Base-by-base conservation (phyloP, 164 flowering plant species). In the Hamamelis virginiana region DNA sequence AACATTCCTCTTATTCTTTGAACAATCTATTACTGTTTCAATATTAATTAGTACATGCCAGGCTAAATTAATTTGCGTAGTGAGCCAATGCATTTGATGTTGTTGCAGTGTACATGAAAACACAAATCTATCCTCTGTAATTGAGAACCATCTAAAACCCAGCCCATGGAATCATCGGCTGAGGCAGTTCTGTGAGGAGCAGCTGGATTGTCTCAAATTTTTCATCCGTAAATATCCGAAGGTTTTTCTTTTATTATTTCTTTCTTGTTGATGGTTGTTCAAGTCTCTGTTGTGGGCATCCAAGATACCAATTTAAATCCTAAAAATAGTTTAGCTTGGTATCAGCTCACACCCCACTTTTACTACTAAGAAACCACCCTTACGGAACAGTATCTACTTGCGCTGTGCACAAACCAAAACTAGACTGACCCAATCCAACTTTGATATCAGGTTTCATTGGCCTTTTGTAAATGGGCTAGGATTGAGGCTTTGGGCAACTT, bases 101-200 rank as follows among this genome's bases (percentile, higher is more conserved):
- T 69, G 28, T 70, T 77, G 65, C 90, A 94, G 97, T 59, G 81
- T 92, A 10, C 72, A 78, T 64, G 97, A 92, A 75, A 81, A 83
- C 53, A 59, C 57, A 21, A 84, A 43, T 45, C 77, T 95, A 28
- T 65, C 58, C 65, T 72, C 92, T 47, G 76, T 89, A 26, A 74
- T 95, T 70, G 86, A 80, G 77, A 86, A 88, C 12, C 96, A 95
- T 82, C 78, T 92, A 43, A 76, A 87, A 70, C 85, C 84, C 64
- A 82, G 89, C 50, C 91, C 91, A 9, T 84, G 89, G 91, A 88
- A 82, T 61, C 74, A 83, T 81, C 73, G 74, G 66, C 81, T 95
- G 48, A 84, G 66, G 78, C 86, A 76, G 74, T 95, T 87, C 62
- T 80, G 82, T 68, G 79, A 83, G 45, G 89, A 85, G 74, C 74